Conservation (phyloP, 73 alveolate species). For the Uronychia binucleata region DNA sequence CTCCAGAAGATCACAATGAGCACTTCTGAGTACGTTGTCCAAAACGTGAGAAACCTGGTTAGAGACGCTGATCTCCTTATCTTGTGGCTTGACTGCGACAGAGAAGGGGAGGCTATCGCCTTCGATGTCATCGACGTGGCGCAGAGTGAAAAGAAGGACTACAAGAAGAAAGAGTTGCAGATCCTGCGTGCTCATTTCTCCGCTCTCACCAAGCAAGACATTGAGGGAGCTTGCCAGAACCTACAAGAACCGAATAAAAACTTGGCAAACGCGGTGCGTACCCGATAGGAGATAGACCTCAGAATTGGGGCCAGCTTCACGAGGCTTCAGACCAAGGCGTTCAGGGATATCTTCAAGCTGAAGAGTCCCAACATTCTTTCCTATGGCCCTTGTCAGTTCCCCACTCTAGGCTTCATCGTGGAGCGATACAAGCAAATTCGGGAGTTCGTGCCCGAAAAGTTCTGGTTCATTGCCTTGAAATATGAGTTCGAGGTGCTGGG, state of each 20-base stretch:
- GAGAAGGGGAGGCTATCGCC: conserved; percentile 99
- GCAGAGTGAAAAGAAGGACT: conserved; percentile 7
- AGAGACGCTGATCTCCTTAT: conserved; percentile 73
- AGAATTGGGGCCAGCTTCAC: conserved; percentile 99
- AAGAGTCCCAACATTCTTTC: conserved; percentile 61
- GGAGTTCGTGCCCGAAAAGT: conserved; percentile 94
- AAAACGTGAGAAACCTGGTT: conserved; percentile 18
- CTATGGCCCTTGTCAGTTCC: conserved; percentile 99
- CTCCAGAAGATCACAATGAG: conserved; percentile 38
- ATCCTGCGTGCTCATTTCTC: conserved; percentile 89
- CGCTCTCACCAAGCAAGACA: conserved; percentile 76
- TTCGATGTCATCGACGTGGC: conserved; percentile 90
- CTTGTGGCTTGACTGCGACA: conserved; percentile 99
- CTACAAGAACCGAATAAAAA: conserved; percentile 92
- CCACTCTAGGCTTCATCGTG: conserved; percentile 98
- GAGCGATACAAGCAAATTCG: conserved; percentile 91
- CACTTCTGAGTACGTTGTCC: conserved; percentile 47
- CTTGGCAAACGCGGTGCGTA: conserved; percentile 97
- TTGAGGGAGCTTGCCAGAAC: conserved; percentile 53
- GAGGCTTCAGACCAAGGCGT: conserved; percentile 86
- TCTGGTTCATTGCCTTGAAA: conserved; percentile 91
- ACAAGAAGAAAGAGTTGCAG: conserved; percentile 16
- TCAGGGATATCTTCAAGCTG: conserved; percentile 65
- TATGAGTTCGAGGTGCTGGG: conserved; percentile 53
- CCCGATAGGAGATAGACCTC: conserved; percentile 93